Conservation (phyloP, 352 stramenopile species). For the Peronospora destructor region DNA sequence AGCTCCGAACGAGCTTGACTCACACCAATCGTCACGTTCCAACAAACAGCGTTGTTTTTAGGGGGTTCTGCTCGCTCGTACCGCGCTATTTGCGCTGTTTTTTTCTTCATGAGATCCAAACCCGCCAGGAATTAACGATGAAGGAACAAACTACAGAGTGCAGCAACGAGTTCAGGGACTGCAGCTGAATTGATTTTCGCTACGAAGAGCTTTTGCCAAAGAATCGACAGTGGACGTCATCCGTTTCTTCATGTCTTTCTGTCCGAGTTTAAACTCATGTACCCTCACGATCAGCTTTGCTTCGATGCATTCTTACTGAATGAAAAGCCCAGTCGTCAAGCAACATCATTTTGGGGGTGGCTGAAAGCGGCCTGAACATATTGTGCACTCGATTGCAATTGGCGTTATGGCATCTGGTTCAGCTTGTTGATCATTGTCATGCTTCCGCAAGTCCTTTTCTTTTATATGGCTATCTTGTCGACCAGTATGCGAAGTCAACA, state of each 20-base stretch:
- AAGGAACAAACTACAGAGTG: too few relatives aligned
- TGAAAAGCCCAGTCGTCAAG: slow-evolving; percentile 35
- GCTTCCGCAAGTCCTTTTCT: slow-evolving; percentile 37
- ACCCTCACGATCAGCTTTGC: slow-evolving; percentile 35
- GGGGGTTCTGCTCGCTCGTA: too few relatives aligned
- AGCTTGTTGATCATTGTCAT: slow-evolving; percentile 34
- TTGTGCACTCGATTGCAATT: slow-evolving; percentile 38
- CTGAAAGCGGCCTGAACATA: slow-evolving; percentile 42
- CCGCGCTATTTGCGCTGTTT: too few relatives aligned
- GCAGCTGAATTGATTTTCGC: slow-evolving; percentile 8
- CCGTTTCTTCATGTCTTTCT: slow-evolving; percentile 56
- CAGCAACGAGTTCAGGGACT: too few relatives aligned
- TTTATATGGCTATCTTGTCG: slow-evolving; percentile 28
- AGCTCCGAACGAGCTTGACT: too few relatives aligned
- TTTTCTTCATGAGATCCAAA: too few relatives aligned
- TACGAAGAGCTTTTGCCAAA: slow-evolving; percentile 29
- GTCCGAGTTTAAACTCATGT: slow-evolving; percentile 51
- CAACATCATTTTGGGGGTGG: slow-evolving; percentile 41
- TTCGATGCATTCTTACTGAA: slow-evolving; percentile 36
- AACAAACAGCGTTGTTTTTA: too few relatives aligned
- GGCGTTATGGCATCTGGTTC: slow-evolving; percentile 25
- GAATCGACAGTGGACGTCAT: slow-evolving; percentile 39
- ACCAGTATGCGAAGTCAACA: slow-evolving; percentile 23
- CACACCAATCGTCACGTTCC: too few relatives aligned
- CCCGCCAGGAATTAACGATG: too few relatives aligned